Conservation (phyloP, 805 yeast species). For the Hanseniaspora clermontiae region DNA sequence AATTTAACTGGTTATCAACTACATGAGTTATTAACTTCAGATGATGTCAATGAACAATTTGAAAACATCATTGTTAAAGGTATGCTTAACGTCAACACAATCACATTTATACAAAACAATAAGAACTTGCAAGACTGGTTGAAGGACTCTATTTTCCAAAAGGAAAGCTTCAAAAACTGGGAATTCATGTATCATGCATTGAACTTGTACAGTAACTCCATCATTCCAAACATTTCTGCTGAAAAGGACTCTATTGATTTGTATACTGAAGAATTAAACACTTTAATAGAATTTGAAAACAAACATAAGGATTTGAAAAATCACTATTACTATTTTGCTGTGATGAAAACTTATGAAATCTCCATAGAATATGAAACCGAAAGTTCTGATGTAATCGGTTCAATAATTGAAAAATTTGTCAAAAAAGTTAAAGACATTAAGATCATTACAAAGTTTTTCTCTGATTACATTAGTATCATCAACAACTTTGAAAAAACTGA, state of each 20-base stretch:
- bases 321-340: not conserved
- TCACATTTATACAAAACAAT: conserved; percentile 10
- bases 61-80: conserved; percentile 9
- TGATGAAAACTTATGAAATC: conserved; percentile 6
- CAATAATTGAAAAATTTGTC: not conserved
- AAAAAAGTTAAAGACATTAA: not conserved
- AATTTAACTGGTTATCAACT: conserved; percentile 8
- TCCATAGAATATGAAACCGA: conserved; percentile 1
- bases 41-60: not conserved
- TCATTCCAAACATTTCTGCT: conserved; percentile 9
- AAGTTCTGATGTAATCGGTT: not conserved
- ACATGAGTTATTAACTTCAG: not conserved
- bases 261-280: not conserved
- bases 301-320: not conserved
- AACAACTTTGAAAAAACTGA: not conserved
- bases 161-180: not conserved
- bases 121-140: conserved; percentile 7
- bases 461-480: not conserved
- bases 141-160: not conserved
- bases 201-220: conserved; percentile 7
- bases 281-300: not conserved
- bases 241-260: conserved; percentile 1
- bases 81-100: conserved; percentile 11
- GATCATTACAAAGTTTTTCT: not conserved
- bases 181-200: conserved; percentile 1